Percentiles rank a stretch among this genome's conserved stretches.
phyloP scores from a whole-genome alignment of 1,284 basidiomycete species.

The Trametes versicolor region DNA sequence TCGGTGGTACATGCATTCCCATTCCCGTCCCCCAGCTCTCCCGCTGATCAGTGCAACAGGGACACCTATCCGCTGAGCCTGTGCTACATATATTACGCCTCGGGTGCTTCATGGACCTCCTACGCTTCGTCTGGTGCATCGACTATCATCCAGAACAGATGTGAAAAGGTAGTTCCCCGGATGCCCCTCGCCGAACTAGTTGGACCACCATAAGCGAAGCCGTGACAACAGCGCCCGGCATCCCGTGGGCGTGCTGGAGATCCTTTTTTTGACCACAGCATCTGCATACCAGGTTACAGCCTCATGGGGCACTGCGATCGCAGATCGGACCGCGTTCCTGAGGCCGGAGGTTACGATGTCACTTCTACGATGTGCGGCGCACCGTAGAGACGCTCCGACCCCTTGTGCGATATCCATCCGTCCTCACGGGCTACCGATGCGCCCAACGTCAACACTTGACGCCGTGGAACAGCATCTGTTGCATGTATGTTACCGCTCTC shows the following conservation, averaged over 20 bases:
- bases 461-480: constrained; percentile 1
- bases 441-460: constrained; percentile 5
- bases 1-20: too few species aligned
- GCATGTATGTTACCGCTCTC: neutral
- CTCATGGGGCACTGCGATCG: neutral
- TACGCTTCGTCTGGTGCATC: too few species aligned
- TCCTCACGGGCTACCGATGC: neutral
- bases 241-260: too few species aligned
- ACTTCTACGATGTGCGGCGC: neutral
- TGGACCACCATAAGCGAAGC: too few species aligned
- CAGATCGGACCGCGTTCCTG: neutral
- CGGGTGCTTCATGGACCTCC: too few species aligned
- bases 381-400: neutral
- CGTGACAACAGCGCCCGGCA: too few species aligned
- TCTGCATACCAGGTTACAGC: neutral
- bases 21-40: too few species aligned
- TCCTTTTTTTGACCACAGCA: neutral
- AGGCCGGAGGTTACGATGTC: neutral
- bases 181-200: too few species aligned
- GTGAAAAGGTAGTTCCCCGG: neutral
- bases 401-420: neutral
- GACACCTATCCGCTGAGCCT: too few species aligned
- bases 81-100: too few species aligned
- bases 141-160: neutral
- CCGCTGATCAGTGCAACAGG: too few species aligned